Base-by-base conservation (phyloP, 257 asterid genomes). In the Solanum gracilifrons region DNA sequence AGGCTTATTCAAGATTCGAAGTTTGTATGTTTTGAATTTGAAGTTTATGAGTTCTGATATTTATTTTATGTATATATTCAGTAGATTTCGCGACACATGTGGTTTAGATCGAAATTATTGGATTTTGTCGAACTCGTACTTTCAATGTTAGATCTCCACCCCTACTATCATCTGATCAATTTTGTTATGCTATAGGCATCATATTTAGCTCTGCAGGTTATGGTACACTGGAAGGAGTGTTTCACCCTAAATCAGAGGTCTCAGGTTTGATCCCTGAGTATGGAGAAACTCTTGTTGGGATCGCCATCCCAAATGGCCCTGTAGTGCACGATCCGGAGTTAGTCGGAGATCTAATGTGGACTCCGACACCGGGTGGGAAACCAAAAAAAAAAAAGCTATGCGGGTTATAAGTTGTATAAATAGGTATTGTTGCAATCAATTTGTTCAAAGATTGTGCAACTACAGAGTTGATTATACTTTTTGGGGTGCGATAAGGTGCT, bases 291-390 rank as follows among this genome's bases (percentile, higher is more conserved):
- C 0, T 55, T 55, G 10, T 55, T 55, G 10, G 62, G n/a, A 55
- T 0, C 1, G n/a, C 0, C n/a, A 55, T 4, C 10, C 4, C 2
- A 0, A 55, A 55, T 55, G n/a, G 10, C 9, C 23, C 2, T 55
- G 9, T 0, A 18, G n/a, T 6, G n/a, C 4, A 0, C n/a, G 4
- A 55, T 55, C 0, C 4, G 1, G n/a, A 18, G n/a, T 18, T 55
- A 16, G 9, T 5, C 1, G 0, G 4, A 51, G 60, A 1, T 51
- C 9, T 51, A 51, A 51, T 51, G 21, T 51, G 9, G 60, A 51
- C 1, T 16, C 23, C 1, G 9, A 55, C 62, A 18, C 0, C 2
- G 10, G 2, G 9, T 18, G 62, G 10, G 0, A 51, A 51, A 6
- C 2, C 0, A 46, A 2, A 51, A 51, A 0, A 51, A 41, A 48